Evolutionary conservation across 208 protist species (phyloP).

Genomic region (Spongospora subterranea): DNA sequence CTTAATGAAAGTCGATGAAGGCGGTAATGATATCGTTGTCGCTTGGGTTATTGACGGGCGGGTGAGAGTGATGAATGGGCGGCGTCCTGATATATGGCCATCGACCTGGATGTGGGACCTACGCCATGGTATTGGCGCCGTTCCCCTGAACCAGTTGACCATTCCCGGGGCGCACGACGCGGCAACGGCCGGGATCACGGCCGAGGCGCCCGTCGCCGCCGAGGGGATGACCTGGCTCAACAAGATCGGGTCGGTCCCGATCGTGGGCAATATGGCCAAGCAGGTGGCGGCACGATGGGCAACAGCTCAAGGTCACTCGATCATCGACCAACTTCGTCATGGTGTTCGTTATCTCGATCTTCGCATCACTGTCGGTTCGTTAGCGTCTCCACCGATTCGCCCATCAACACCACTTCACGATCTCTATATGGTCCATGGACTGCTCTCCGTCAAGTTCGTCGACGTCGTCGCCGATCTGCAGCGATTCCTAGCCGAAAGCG

Average conservation of each 20-base stretch:
- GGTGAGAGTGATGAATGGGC: background rate
- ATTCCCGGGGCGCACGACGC: background rate
- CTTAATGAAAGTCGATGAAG: background rate
- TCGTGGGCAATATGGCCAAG: background rate
- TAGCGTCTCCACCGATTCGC: background rate
- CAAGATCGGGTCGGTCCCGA: background rate
- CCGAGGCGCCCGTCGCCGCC: background rate
- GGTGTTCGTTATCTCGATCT: slow-evolving; percentile 38
- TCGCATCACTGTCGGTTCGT: background rate
- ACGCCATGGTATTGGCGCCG: background rate
- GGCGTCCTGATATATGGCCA: background rate
- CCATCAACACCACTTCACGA: background rate
- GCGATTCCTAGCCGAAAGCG: background rate
- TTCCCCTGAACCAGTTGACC: background rate
- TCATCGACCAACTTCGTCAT: background rate
- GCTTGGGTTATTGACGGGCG: background rate
- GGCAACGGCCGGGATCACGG: background rate
- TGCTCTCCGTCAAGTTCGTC: background rate
- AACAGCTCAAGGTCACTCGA: background rate
- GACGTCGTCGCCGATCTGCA: background rate
- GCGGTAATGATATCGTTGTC: background rate
- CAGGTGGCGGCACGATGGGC: background rate
- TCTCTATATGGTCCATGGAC: background rate
- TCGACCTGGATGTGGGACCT: slow-evolving; percentile 38
- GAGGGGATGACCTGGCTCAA: background rate